Evolutionary conservation across 441 rosid species (phyloP).

Genomic region (Gossypium lobatum): DNA sequence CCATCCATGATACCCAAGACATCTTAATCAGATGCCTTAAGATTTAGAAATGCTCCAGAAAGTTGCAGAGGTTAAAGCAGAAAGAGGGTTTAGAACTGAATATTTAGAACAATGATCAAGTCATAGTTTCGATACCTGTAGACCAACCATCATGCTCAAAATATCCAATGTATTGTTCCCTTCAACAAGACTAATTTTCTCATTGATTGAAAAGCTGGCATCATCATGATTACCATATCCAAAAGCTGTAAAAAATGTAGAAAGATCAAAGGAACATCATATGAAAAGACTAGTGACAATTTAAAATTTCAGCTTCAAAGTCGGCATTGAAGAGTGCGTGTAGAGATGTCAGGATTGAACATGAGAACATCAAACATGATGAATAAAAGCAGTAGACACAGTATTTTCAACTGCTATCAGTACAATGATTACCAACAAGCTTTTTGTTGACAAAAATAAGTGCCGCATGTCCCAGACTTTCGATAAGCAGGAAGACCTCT

Average conservation of each 20-base stretch:
- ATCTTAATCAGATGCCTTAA: neutral
- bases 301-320: neutral
- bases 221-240: conserved; percentile 52
- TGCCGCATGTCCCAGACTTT: conserved; percentile 64
- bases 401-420: neutral
- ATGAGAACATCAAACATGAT: neutral
- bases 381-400: neutral
- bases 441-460: conserved; percentile 48
- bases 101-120: neutral
- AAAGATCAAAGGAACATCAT: neutral
- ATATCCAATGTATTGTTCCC: conserved; percentile 48
- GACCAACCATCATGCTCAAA: conserved; percentile 48
- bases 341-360: neutral
- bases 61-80: neutral
- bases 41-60: neutral
- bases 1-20: neutral
- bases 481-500: conserved; percentile 28
- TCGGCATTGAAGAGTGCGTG: neutral
- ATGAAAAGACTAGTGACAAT: neutral
- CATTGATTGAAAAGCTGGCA: conserved; percentile 32
- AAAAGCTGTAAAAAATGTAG: conserved; percentile 32
- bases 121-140: conserved; percentile 32
- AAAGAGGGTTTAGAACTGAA: neutral
- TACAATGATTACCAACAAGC: conserved; percentile 31
- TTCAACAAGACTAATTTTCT: conserved; percentile 33